Base-by-base conservation (phyloP, 805 yeast species). In the Babjeviella inositovora region DNA sequence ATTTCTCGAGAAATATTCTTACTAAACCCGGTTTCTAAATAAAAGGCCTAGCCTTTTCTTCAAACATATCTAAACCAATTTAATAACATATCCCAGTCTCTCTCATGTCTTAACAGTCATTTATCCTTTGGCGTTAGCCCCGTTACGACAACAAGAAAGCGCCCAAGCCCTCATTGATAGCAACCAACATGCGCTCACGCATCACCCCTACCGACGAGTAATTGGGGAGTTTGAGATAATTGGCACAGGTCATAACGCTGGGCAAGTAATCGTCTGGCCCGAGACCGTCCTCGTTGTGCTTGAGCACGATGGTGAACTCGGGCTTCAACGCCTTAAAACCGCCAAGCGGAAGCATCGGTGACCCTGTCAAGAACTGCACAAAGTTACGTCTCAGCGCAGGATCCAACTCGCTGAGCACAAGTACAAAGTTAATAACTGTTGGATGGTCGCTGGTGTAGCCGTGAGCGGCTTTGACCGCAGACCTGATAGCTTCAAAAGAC, bases 241-340 rank as follows among this genome's bases (percentile, higher is more conserved):
- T 87, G 3, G 93, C 96, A 54, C 98, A 87, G 0, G 98, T 87
- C 98, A 87, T 87, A 3, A 90, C 98, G 48, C 94, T 81, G 2
- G 98, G 97, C 27, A 90, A 55, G 39, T 75, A 84, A 30, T 72
- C 82, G 45, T 87, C 93, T 5, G 79, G 62, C 8, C 50, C 46
- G 13, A 65, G 41, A 0, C 71, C 75, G 22, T 63, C 70, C 24
- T 87, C 97, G n/a, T 74, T 62, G 28, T 63, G 71, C 40, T 81
- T 84, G 30, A 81, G 50, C 2, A 90, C 97, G 17, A 90, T 84
- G 0, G 97, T 87, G 22, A 87, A 60, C 25, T 64, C 74, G 0
- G 98, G 98, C 21, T 63, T 60, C 26, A 87, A 52, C 1, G 77
- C 64, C 35, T 74, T 75, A 53, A 87, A 87, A 0, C 97, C 97